Conservation (phyloP, 2,329 filamentous ascomycete species). For the Furcasterigmium sp. region DNA sequence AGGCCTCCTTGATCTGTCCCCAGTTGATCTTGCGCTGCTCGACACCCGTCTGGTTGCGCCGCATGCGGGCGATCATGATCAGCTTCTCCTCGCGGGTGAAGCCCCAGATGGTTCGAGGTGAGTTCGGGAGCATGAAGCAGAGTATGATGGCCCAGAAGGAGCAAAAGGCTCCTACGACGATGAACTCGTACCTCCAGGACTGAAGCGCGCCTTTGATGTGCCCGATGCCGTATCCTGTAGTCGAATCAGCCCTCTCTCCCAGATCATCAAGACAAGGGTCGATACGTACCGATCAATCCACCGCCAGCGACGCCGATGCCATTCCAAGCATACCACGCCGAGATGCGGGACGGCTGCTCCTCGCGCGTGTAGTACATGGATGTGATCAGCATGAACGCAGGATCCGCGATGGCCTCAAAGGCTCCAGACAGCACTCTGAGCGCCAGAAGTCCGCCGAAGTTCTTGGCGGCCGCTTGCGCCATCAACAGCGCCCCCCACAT, state of each 20-base stretch:
- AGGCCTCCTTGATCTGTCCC: conserved; percentile 50
- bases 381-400: conserved; percentile 57
- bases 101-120: conserved; percentile 47
- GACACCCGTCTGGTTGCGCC: conserved; percentile 53
- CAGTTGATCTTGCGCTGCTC: conserved; percentile 52
- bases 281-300: conserved; percentile 38
- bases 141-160: conserved; percentile 55
- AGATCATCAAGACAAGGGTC: no score
- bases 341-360: conserved; percentile 57
- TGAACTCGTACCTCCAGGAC: conserved; percentile 64
- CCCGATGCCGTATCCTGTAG: conserved; percentile 57
- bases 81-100: conserved; percentile 44
- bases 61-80: conserved; percentile 49
- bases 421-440: conserved; percentile 58
- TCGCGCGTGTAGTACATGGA: conserved; percentile 60
- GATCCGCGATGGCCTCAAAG: conserved; percentile 50
- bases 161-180: conserved; percentile 57
- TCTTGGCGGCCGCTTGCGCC: conserved; percentile 47
- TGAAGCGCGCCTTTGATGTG: conserved; percentile 50
- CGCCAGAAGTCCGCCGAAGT: conserved; percentile 48
- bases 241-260: no score
- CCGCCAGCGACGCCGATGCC: conserved; percentile 55
- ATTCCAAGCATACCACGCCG: conserved; percentile 54
- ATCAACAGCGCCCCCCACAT: conserved; percentile 45
- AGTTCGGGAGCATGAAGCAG: conserved; percentile 51